phyloP scores from a whole-genome alignment of 805 yeast species.

The Candida stauntonica region DNA sequence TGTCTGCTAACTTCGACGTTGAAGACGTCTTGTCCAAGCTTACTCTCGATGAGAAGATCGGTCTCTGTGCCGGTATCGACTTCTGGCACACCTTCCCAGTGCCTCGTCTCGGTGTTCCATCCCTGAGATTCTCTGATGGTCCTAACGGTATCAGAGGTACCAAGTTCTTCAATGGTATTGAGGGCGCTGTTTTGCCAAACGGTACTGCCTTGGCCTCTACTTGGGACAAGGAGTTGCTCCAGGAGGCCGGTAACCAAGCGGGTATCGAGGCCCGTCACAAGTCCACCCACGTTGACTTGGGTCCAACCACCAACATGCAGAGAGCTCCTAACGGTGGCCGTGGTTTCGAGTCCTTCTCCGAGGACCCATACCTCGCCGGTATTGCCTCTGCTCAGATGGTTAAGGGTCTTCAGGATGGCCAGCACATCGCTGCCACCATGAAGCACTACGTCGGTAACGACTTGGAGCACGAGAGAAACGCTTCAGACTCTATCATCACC shows the following conservation, averaged over 20 bases:
- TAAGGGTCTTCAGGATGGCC: constrained; percentile 50
- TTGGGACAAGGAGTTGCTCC: constrained; percentile 45
- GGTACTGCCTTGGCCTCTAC: constrained; percentile 58
- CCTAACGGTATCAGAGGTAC: constrained; percentile 64
- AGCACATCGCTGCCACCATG: constrained; percentile 47
- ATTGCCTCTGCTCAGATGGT: constrained; percentile 42
- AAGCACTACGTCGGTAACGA: constrained; percentile 54
- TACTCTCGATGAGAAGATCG: constrained; percentile 15
- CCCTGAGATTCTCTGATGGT: constrained; percentile 49
- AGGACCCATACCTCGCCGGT: constrained; percentile 52
- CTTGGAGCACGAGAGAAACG: constrained; percentile 47
- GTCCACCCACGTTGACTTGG: constrained; percentile 45
- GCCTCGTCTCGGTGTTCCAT: constrained; percentile 36
- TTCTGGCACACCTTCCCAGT: constrained; percentile 42
- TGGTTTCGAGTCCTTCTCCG: constrained; percentile 57
- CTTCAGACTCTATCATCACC: constrained; percentile 43
- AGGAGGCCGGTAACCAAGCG: constrained; percentile 46
- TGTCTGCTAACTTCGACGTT: constrained; percentile 15
- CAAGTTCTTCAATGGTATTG: constrained; percentile 45
- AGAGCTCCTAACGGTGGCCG: constrained; percentile 60
- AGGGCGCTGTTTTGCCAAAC: constrained; percentile 52
- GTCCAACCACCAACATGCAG: constrained; percentile 48
- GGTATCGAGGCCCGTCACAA: constrained; percentile 51
- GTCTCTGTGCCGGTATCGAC: constrained; percentile 32
- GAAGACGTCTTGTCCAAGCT: constrained; percentile 16